A percentile compares a stretch with the other conserved stretches of the same genome.
Evolutionary conservation across 768 basidiomycete species (phyloP).

Genomic region (Kwoniella sp.): DNA sequence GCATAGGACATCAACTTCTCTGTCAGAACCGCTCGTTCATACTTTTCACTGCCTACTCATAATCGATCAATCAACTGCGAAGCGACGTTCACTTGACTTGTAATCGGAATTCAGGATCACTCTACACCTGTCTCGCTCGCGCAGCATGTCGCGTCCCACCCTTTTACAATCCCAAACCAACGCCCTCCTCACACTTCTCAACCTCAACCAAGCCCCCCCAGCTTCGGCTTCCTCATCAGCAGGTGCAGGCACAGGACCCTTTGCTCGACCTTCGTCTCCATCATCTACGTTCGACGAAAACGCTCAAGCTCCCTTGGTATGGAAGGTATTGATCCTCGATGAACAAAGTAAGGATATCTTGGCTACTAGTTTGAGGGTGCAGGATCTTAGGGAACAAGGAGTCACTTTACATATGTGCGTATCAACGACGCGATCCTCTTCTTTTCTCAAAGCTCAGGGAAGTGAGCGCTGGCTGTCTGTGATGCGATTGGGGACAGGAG

Average conservation of each 20-base stretch:
- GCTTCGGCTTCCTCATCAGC: constrained; percentile 51
- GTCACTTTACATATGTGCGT: constrained; percentile 96
- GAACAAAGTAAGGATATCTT: constrained; percentile 94
- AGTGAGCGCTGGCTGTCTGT: too few relatives aligned
- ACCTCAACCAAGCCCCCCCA: constrained; percentile 69
- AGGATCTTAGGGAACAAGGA: constrained; percentile 93
- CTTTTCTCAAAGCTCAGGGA: too few relatives aligned
- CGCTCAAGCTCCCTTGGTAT: constrained; percentile 70
- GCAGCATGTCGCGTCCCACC: constrained; percentile 55
- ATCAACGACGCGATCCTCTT: background rate
- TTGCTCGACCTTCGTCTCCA: constrained; percentile 51
- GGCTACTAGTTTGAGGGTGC: constrained; percentile 90
- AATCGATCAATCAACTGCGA: background rate
- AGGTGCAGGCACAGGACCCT: constrained; percentile 56
- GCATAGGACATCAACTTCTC: too few relatives aligned
- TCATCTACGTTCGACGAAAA: constrained; percentile 46
- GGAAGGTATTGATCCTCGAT: constrained; percentile 95
- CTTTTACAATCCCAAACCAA: constrained; percentile 86
- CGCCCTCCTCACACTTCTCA: constrained; percentile 80
- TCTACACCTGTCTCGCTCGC: too few relatives aligned
- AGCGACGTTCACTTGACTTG: too few relatives aligned
- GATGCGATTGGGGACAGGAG: too few relatives aligned
- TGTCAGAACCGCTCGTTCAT: too few relatives aligned
- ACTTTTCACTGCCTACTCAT: too few relatives aligned
- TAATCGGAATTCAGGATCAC: too few relatives aligned